Conservation (phyloP, 768 basidiomycete species). For the Lactifluus volemus region DNA sequence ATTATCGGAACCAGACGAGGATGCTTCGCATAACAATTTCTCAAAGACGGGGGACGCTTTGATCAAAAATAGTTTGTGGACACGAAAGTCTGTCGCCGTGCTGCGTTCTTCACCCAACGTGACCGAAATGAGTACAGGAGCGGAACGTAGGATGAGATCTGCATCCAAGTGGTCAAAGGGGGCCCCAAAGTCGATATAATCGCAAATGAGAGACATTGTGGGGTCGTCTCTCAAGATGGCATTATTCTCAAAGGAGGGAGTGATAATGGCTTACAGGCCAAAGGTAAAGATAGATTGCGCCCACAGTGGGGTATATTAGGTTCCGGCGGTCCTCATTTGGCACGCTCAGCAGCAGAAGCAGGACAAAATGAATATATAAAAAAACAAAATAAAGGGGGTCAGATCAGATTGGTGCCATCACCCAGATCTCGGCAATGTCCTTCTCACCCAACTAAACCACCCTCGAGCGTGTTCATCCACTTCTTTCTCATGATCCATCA, state of each 20-base stretch:
- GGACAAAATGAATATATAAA: too few relatives aligned
- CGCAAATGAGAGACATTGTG: not conserved
- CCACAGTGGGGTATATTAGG: too few relatives aligned
- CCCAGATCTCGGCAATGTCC: not conserved
- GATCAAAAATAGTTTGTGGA: slow-evolving; percentile 3
- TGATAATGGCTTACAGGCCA: not conserved
- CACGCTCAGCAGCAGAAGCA: not conserved
- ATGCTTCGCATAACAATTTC: not conserved
- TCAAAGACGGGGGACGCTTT: slow-evolving; percentile 8
- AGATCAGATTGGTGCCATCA: not conserved
- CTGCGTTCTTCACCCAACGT: not conserved
- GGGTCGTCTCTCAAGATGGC: not conserved
- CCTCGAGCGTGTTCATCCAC: not conserved
- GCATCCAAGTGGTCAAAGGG: slow-evolving; percentile 44
- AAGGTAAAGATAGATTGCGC: too few relatives aligned
- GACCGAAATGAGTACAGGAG: not conserved
- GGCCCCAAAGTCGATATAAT: slow-evolving; percentile 23
- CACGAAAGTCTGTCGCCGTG: not conserved
- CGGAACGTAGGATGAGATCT: slow-evolving; percentile 16
- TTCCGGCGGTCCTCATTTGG: too few relatives aligned
- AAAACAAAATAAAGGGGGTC: too few relatives aligned
- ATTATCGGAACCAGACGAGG: not conserved
- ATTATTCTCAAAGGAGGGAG: not conserved
- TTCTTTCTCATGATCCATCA: not conserved
- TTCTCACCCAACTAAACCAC: slow-evolving; percentile 9